A percentile compares a stretch with the other conserved stretches of the same genome.
Conservation (phyloP, 805 yeast species). For the Lachancea waltii region DNA sequence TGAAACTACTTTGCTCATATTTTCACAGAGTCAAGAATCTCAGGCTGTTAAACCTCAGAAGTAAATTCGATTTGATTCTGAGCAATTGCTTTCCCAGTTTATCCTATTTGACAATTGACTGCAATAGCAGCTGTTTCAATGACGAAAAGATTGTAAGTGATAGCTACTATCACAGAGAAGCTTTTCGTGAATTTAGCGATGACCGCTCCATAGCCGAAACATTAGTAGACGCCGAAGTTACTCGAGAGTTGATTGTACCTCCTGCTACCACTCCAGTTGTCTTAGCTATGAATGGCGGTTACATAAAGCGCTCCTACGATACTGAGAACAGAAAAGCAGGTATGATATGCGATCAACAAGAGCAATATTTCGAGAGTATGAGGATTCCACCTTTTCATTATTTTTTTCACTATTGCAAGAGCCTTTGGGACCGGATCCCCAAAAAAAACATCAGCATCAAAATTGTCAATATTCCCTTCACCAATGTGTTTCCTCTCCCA, state of each 20-base stretch:
- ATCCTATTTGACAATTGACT: slow-evolving; percentile 39
- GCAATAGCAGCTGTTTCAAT: slow-evolving; percentile 41
- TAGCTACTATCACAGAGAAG: slow-evolving; percentile 21
- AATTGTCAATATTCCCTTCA: slow-evolving; percentile 31
- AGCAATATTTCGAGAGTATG: slow-evolving; percentile 18
- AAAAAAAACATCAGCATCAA: slow-evolving; percentile 24
- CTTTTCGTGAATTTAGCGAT: slow-evolving; percentile 9
- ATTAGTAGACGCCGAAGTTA: slow-evolving; percentile 18
- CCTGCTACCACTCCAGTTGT: slow-evolving; percentile 33
- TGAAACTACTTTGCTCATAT: slow-evolving; percentile 32
- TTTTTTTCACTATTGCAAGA: slow-evolving; percentile 26
- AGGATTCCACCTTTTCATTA: slow-evolving; percentile 29
- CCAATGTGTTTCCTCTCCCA: slow-evolving; percentile 28
- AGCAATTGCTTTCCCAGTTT: slow-evolving; percentile 41
- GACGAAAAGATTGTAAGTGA: slow-evolving; percentile 20
- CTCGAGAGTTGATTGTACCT: slow-evolving; percentile 20
- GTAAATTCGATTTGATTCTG: slow-evolving; percentile 43
- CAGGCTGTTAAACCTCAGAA: slow-evolving; percentile 34
- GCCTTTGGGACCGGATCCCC: slow-evolving; percentile 30
- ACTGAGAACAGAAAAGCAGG: slow-evolving; percentile 17
- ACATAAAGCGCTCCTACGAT: slow-evolving; percentile 16
- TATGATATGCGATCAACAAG: slow-evolving; percentile 21
- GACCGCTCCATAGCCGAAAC: slow-evolving; percentile 25
- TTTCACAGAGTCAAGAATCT: slow-evolving; percentile 38
- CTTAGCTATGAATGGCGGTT: slow-evolving; percentile 20